Evolutionary conservation across 129 eudicot genomes (phyloP).

Genomic region (Flaveria sonorensis): DNA sequence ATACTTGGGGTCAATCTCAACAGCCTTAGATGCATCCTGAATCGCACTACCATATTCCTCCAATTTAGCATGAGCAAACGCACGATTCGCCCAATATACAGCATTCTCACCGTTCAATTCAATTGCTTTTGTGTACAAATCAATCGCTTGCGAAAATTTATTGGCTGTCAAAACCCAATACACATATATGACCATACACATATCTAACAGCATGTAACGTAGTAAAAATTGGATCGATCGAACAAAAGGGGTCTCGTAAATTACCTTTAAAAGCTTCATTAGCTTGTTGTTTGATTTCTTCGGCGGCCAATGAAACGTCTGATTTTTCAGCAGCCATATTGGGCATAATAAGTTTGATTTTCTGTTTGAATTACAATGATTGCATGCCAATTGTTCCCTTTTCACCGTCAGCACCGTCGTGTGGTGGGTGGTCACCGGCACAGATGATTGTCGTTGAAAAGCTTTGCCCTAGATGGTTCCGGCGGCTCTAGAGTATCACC

Average conservation of each 20-base stretch:
- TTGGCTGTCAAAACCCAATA: slow-evolving; percentile 50
- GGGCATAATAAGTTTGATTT: slow-evolving; percentile 55
- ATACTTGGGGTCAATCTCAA: slow-evolving; percentile 92
- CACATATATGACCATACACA: neutral
- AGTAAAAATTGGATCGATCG: neutral
- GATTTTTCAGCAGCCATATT: slow-evolving; percentile 64
- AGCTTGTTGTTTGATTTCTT: slow-evolving; percentile 77
- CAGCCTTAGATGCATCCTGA: slow-evolving; percentile 84
- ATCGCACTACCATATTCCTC: slow-evolving; percentile 98
- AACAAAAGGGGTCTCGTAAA: neutral
- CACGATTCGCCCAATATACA: slow-evolving; percentile 97
- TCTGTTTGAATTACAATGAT: slow-evolving; percentile 7
- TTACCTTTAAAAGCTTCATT: slow-evolving; percentile 99
- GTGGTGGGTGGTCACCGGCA: neutral
- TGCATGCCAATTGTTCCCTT: slow-evolving; percentile 25
- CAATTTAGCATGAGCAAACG: slow-evolving; percentile 86
- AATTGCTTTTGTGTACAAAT: slow-evolving; percentile 83
- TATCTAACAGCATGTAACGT: neutral
- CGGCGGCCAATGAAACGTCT: slow-evolving; percentile 69
- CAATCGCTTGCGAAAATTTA: slow-evolving; percentile 86
- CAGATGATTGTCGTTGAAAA: neutral
- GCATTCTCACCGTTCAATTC: slow-evolving; percentile 66
- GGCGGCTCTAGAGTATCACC: slow-evolving; percentile 34
- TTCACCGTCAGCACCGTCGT: slow-evolving; percentile 15
- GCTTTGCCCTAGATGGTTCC: slow-evolving; percentile 44